Evolutionary conservation across 2,329 filamentous ascomycete species (phyloP).

Genomic region (Phialophora macrospora): DNA sequence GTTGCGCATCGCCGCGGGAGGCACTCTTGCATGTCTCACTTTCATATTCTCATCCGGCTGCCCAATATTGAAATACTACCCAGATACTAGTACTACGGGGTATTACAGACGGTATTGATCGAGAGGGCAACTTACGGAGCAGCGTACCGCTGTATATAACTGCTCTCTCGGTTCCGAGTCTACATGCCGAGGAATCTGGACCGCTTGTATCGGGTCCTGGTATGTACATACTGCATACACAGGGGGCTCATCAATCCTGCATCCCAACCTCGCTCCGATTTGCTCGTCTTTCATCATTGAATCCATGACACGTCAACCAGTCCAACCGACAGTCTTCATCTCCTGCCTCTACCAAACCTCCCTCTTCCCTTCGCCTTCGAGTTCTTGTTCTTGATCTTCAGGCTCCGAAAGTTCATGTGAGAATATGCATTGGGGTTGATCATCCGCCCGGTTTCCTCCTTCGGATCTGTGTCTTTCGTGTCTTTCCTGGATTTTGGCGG

Average conservation of each 20-base stretch:
- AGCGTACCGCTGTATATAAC: background rate
- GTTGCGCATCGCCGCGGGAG: no score
- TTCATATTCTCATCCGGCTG: no score
- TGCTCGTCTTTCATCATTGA: background rate
- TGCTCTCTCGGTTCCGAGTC: background rate
- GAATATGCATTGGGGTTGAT: constrained; percentile 49
- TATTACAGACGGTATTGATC: no score
- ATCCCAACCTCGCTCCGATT: background rate
- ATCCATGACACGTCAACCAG: background rate
- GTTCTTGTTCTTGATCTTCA: constrained; percentile 53
- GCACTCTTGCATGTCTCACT: background rate
- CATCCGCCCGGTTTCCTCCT: constrained; percentile 42
- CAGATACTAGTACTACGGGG: no score
- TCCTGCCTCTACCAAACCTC: constrained; percentile 44
- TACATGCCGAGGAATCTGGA: background rate
- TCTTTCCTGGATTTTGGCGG: constrained; percentile 17
- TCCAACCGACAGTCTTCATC: background rate
- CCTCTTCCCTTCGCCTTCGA: constrained; percentile 43
- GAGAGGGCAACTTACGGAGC: no score
- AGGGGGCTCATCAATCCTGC: background rate
- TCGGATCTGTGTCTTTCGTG: background rate
- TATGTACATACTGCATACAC: background rate
- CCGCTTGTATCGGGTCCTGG: background rate
- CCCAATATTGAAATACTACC: no score
- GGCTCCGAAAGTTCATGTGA: constrained; percentile 55